phyloP scores from a whole-genome alignment of 768 basidiomycete genomes.

The Xerocomellus intermedius region DNA sequence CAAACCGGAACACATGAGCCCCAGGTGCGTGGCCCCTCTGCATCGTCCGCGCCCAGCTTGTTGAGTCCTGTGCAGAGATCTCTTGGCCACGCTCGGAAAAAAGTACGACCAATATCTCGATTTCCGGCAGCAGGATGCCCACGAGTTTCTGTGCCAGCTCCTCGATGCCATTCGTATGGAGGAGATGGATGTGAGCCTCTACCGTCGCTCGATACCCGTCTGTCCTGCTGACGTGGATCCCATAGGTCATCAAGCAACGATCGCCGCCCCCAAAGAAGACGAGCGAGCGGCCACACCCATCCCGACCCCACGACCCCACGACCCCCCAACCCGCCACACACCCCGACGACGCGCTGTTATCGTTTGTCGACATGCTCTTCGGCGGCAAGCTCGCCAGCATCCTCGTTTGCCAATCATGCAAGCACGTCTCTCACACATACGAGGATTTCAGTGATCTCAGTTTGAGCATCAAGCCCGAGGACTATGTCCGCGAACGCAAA shows the following conservation, averaged over 20 bases:
- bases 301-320: background rate
- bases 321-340: constrained; percentile 8
- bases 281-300: constrained; percentile 21
- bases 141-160: constrained; percentile 87
- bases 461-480: constrained; percentile 81
- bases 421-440: constrained; percentile 72
- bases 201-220: background rate
- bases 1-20: constrained; percentile 55
- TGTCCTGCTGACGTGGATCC: background rate
- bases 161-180: constrained; percentile 95
- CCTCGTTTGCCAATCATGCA: constrained; percentile 93
- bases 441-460: constrained; percentile 96
- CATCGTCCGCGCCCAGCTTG: background rate
- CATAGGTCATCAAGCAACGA: constrained; percentile 78
- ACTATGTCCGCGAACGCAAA: constrained; percentile 69
- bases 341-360: constrained; percentile 50
- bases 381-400: constrained; percentile 87
- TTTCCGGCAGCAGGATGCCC: constrained; percentile 94
- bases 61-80: constrained; percentile 39
- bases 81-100: constrained; percentile 66
- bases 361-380: constrained; percentile 89
- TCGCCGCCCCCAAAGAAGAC: constrained; percentile 43
- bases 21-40: constrained; percentile 50
- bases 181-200: constrained; percentile 71
- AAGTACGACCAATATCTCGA: constrained; percentile 96